Evolutionary conservation across 2,329 filamentous ascomycete genomes (phyloP), one percentile per base, ranked within the genome.

Genomic region (Clonostachys rosea): DNA sequence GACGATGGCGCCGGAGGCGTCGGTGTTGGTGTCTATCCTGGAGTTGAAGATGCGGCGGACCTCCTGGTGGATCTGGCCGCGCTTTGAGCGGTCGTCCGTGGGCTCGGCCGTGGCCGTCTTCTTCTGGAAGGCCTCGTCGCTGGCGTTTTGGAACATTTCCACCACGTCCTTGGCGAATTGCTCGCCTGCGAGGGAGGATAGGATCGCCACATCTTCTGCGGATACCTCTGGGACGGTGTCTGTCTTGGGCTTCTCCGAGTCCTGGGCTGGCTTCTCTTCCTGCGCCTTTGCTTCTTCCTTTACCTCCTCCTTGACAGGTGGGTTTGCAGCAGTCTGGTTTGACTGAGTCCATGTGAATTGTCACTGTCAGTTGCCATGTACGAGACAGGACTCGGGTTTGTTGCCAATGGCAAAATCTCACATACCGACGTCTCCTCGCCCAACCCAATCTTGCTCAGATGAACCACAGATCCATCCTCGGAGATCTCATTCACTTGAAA

Each of bases 401-500:
- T 14, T 24, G 14, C 24, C 16, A 37, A 35, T 12, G 4, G 33
- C 10, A 13, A 30, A 16, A 7, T 45, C 42, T 24, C 42, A 43
- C 42, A 30, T 30, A 30, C 24, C 43, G 12, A 44, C 33, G 48
- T 45, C 48, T 53, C 50, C 10, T 56, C 54, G 2, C 45, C 50
- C 8, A 63, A 41, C 14, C 63, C 65, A 16, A 77, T 65, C 46
- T 73, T 77, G 48, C 66, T 74, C 43, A 96, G 71, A 64, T 92
- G 89, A 45, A 94, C 65, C 13, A 95, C 88, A 46, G 83, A 68
- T 14, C 91, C 91, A 59, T 86, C 80, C 33, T 84, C 83, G 17
- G 79, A 71, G 52, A 96, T 92, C 66, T 96, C 91, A 60, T 95
- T 91, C 56, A 96, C 91, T 56, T 94, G 74, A 58, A 96, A 96